Evolutionary conservation across 2,329 filamentous ascomycete genomes (phyloP), one percentile per base, ranked within the genome.

Genomic region (Ceratocystis alfenasii): DNA sequence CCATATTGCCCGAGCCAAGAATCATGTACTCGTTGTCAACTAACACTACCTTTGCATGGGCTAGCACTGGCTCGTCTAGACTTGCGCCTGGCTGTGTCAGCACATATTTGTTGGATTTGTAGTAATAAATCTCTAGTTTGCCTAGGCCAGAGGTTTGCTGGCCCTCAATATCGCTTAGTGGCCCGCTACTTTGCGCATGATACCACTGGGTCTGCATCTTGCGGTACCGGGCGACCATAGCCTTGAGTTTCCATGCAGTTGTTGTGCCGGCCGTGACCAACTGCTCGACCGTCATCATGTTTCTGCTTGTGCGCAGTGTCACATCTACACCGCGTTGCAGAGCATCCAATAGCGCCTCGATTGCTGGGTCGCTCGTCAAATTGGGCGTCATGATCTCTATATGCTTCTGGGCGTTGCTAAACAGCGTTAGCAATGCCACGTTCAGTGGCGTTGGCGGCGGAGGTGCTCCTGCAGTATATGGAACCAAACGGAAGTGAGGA

Each of bases 1-100:
- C 90, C 80, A 92, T 84, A 72, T 95, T 95, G 0, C 89, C 89
- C 20, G 88, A 92, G 0, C 90, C 90, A 2, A 94, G 76, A 0
- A 94, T 79, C 1, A 86, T 78, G 22, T 85, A 83, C 68, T 84
- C 78, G 1, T 79, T 78, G 72, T 95, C 90, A 2, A 93, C 81
- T 65, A 91, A 79, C 0, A 84, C 87, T 72, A 91, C 80, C 74
- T 95, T 95, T 66, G 93, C 77, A 75, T 95, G 90, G 3, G 85
- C 86, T 64, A 90, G 85, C 1, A 87, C 83, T 0, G 88, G 87
- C 71, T 89, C 84, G 20, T 81, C 78, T 0, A 72, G 72, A 66
- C 71, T 63, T 25, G 70, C 68, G 15, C 66, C 67, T 63, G 68
- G 62, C 17, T 63, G 62, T 62, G 67, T 62, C 20, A 63, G 62